Evolutionary conservation across 2,329 filamentous ascomycete genomes (phyloP), one percentile per base, ranked within the genome.

Genomic region (Phaeosphaeriaceae sp.): DNA sequence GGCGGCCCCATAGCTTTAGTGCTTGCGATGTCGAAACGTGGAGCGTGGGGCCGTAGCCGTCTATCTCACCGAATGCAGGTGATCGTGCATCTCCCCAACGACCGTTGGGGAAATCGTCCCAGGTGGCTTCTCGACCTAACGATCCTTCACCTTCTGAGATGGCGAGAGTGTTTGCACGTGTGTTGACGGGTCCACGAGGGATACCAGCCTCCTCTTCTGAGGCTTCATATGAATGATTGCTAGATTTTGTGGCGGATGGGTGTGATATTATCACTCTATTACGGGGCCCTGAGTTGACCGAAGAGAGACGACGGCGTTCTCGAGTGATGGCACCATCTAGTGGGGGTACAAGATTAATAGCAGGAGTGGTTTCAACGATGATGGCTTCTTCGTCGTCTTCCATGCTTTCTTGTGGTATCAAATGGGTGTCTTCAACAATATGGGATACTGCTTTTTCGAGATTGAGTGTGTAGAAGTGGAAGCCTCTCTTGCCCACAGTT

Each of bases 51-150:
- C 94, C 94, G 70, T 97, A 97, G n/a, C 93, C 93, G 68, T 97
- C 92, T 50, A 97, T 97, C 73, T 97, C 92, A 64, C 93, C 93
- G 69, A 96, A 97, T 0, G 93, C 93, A 1, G 67, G 61, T 2
- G 92, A 96, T 43, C 93, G 85, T 4, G 92, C 90, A 66, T 97
- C 93, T 69, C 93, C 93, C 86, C 93, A 97, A 46, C 93, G 85
- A 21, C 93, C 94, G 77, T 97, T 97, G 56, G 93, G 93, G 73
- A 92, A 99, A 65, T 99, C 94, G 66, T 99, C 94, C 94, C 94
- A 99, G 0, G 94, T 99, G 28, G 94, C 94, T 79, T 97, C 93
- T 41, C 94, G 84, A 9, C 93, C 94, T 6, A 97, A 80, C 3
- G 89, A 83, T 18, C 93, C 94, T 66, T 96, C 89, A 5, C 94